phyloP scores from a whole-genome alignment of 1,284 basidiomycete genomes.

The Porogramme epimiltina region DNA sequence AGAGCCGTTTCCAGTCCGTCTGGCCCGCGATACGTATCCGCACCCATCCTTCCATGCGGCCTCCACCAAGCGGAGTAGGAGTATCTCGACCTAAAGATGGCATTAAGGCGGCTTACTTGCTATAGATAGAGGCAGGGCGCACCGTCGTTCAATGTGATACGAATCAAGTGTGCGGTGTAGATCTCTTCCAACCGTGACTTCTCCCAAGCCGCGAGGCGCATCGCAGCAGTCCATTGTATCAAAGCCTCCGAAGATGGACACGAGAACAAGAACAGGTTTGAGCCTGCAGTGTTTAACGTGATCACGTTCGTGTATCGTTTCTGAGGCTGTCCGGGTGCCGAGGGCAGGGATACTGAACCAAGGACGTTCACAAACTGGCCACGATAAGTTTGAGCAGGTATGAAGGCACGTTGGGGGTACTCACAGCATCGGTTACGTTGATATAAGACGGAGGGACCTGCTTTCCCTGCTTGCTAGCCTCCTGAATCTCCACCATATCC shows the following conservation, averaged over 20 bases:
- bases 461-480: conserved; percentile 76
- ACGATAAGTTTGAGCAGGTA: not conserved
- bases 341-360: conserved; percentile 68
- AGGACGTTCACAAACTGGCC: conserved; percentile 71
- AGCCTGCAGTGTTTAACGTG: conserved; percentile 93
- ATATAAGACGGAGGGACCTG: conserved; percentile 88
- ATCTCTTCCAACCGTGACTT: conserved; percentile 95
- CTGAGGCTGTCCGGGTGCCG: conserved; percentile 42
- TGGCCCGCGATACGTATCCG: conserved; percentile 91
- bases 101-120: too few species aligned
- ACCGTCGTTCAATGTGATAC: conserved; percentile 66
- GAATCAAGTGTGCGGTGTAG: conserved; percentile 92
- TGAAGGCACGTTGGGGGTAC: conserved; percentile 28
- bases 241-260: conserved; percentile 74
- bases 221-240: conserved; percentile 88
- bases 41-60: conserved; percentile 92
- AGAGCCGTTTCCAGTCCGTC: conserved; percentile 94
- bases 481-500: conserved; percentile 85
- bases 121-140: conserved; percentile 18
- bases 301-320: conserved; percentile 79
- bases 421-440: conserved; percentile 85
- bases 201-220: conserved; percentile 94
- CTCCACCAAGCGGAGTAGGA: conserved; percentile 66
- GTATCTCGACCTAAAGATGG: conserved; percentile 58
- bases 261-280: conserved; percentile 89